phyloP scores from a whole-genome alignment of 805 yeast species.

The Candida vaughaniae region DNA sequence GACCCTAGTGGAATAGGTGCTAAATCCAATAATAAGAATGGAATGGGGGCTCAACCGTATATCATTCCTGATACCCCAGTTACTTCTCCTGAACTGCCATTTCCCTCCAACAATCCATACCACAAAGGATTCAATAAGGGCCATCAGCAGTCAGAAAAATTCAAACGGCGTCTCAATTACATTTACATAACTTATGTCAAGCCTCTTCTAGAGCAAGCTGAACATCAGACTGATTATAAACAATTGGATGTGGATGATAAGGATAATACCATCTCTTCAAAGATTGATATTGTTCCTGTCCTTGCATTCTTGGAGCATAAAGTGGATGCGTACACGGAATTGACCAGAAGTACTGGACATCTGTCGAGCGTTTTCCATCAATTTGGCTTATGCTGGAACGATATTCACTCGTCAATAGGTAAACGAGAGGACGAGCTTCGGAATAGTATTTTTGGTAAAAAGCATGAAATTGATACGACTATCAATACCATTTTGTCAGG shows the following conservation, averaged over 20 bases:
- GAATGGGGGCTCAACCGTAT: not conserved
- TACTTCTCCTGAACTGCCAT: not conserved
- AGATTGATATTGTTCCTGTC: constrained; percentile 36
- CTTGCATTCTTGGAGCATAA: constrained; percentile 27
- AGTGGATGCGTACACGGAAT: constrained; percentile 25
- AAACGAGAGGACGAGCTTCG: constrained; percentile 27
- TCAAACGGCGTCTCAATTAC: constrained; percentile 18
- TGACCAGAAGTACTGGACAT: constrained; percentile 22
- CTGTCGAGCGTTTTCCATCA: constrained; percentile 29
- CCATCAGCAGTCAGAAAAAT: constrained; percentile 22
- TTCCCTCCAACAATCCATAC: constrained; percentile 27
- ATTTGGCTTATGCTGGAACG: constrained; percentile 28
- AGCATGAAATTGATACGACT: constrained; percentile 2
- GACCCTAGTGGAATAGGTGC: not conserved
- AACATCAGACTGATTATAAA: not conserved
- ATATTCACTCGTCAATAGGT: constrained; percentile 19
- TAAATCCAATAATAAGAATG: not conserved
- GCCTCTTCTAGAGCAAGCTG: constrained; percentile 12
- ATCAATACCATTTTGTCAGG: constrained; percentile 6
- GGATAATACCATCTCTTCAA: constrained; percentile 31
- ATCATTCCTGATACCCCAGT: not conserved
- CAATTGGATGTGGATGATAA: constrained; percentile 27
- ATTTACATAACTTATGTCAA: constrained; percentile 12
- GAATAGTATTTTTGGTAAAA: constrained; percentile 8
- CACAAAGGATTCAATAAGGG: constrained; percentile 38